Conservation (phyloP, 1,284 basidiomycete genomes). For the Sporisorium iseilematis-ciliati region DNA sequence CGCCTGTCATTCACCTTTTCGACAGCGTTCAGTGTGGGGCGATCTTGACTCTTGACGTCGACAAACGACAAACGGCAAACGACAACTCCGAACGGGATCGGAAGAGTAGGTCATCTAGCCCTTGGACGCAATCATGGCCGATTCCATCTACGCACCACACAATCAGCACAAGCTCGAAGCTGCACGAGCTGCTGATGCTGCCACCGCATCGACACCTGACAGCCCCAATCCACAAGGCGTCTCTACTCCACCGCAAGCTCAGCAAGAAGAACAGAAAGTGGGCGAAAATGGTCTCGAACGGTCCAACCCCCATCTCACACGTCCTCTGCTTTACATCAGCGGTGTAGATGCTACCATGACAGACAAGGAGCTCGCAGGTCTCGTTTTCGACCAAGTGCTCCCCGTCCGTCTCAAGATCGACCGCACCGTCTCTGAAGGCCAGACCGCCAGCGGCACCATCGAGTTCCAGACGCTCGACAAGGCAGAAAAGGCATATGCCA, state of each 20-base stretch:
- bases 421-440: conserved; percentile 32
- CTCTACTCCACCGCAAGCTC: neutral
- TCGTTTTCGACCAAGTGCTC: conserved; percentile 50
- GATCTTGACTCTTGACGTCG: conserved; percentile 4
- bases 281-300: conserved; percentile 21
- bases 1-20: neutral
- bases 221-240: conserved; percentile 1
- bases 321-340: conserved; percentile 54
- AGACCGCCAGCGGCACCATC: conserved; percentile 53
- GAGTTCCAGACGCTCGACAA: conserved; percentile 63
- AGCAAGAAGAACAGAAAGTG: conserved; percentile 4
- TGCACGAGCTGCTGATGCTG: conserved; percentile 21
- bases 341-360: conserved; percentile 48
- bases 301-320: conserved; percentile 48
- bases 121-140: conserved; percentile 37
- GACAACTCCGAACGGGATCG: neutral
- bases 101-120: neutral
- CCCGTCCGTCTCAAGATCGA: conserved; percentile 60
- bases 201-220: neutral
- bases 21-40: neutral
- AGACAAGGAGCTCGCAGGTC: conserved; percentile 57
- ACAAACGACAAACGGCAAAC: conserved; percentile 4
- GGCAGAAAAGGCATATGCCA: conserved; percentile 64
- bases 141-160: conserved; percentile 59
- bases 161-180: conserved; percentile 49